Evolutionary conservation across 2,329 filamentous ascomycete genomes (phyloP), one percentile per base, ranked within the genome.

Genomic region (Pseudohalonectria lignicola): DNA sequence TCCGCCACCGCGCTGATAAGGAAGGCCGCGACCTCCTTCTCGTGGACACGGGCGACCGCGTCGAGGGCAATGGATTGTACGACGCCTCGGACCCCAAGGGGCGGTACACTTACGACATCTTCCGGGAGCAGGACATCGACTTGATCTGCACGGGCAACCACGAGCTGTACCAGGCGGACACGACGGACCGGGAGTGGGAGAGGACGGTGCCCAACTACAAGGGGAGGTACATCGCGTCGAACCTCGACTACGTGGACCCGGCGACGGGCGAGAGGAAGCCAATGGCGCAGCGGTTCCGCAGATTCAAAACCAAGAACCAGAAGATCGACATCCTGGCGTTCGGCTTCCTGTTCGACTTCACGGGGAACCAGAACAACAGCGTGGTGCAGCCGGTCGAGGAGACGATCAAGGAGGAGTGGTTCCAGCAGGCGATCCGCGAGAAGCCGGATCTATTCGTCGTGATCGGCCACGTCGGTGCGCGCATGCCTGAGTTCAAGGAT

Each of bases 271-370:
- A 85, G 51, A 64, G 84, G 54, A 63, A 84, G 37, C 83, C 88
- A 2, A 74, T 95, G 49, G 86, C 87, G 6, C 79, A 78, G 49
- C 74, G 88, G 10, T 96, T 80, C 60, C 80, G 82, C 55, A 92
- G 86, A 53, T 94, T 98, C 60, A 87, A 75, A 40, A 98, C 92
- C 5, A 87, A 88, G 66, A 86, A 93, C 47, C 85, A 86, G 48
- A 83, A 82, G 4, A 78, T 94, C 42, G 74, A 82, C 13, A 76
- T 98, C 41, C 66, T 94, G 35, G 85, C 90, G 0, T 88, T 98
- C 56, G 92, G 92, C 2, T 96, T 98, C 59, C 64, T 98, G 4
- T 98, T 95, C 59, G 79, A 98, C 61, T 98, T 98, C 51, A 85
- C 75, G 1, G 79, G 80, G 15, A 94, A 94, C 56, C 82, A 82